phyloP scores from a whole-genome alignment of 768 basidiomycete species.

The Tricholoma sp. region DNA sequence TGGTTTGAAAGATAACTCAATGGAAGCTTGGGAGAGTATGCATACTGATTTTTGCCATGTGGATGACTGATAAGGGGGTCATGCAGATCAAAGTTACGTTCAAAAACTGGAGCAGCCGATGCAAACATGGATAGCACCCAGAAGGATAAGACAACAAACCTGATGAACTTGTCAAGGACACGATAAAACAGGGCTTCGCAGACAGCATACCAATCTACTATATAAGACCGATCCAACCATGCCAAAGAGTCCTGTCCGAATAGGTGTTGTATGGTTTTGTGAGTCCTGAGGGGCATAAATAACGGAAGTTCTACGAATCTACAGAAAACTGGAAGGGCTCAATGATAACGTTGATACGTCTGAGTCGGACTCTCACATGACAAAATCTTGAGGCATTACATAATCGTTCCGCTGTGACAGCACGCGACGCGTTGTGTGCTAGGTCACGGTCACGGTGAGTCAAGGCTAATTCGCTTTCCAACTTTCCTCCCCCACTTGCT shows the following conservation, averaged over 20 bases:
- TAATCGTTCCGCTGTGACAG: conserved; percentile 12
- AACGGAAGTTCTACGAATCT: neutral
- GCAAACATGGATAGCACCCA: conserved; percentile 40
- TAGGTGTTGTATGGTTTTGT: conserved; percentile 15
- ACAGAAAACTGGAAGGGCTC: neutral
- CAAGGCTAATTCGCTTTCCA: neutral
- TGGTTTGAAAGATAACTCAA: neutral
- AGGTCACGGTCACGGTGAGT: neutral
- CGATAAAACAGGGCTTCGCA: neutral
- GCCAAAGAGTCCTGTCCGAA: conserved; percentile 35
- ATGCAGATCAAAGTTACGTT: conserved; percentile 42
- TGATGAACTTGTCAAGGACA: conserved; percentile 7
- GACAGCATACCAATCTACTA: conserved; percentile 45
- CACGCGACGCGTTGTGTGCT: conserved; percentile 17
- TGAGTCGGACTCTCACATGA: neutral
- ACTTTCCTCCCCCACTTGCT: conserved; percentile 10
- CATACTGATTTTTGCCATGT: conserved; percentile 46
- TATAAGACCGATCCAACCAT: conserved; percentile 43
- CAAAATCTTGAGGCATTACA: neutral
- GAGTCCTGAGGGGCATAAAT: neutral
- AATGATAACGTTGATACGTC: too few relatives aligned
- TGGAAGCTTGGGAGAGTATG: neutral
- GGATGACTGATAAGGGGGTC: conserved; percentile 52
- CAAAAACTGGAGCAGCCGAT: conserved; percentile 35
- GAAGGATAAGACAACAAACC: conserved; percentile 32